Conservation (phyloP, 2,329 filamentous ascomycete species). For the Xylariaceae sp. region DNA sequence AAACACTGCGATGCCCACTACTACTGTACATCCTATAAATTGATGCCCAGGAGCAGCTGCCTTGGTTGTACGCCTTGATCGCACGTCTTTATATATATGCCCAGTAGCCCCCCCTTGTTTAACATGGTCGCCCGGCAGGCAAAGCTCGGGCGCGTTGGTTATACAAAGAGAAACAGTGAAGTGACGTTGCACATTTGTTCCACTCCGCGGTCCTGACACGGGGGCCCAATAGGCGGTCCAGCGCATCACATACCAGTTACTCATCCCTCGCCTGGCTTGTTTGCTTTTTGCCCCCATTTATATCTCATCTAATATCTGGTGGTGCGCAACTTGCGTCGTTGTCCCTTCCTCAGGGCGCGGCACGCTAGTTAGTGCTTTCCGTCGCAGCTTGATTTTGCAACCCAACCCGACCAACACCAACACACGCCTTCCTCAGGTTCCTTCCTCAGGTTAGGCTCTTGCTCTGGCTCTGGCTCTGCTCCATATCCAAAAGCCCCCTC, state of each 20-base stretch:
- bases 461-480: slow-evolving; percentile 6
- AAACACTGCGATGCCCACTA: not conserved
- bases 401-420: slow-evolving; percentile 10
- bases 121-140: too few species aligned
- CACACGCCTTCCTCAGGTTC: slow-evolving; percentile 15
- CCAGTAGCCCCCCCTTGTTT: slow-evolving; percentile 1
- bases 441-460: slow-evolving; percentile 7
- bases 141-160: too few species aligned
- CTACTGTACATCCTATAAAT: not conserved
- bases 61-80: too few species aligned
- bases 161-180: not conserved
- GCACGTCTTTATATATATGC: too few species aligned
- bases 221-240: not conserved
- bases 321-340: too few species aligned
- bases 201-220: not conserved
- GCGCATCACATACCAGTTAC: not conserved
- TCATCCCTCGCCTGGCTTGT: not conserved
- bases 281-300: not conserved
- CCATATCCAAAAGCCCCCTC: slow-evolving; percentile 8
- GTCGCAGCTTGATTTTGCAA: too few species aligned
- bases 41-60: not conserved
- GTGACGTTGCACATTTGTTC: not conserved
- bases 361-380: too few species aligned
- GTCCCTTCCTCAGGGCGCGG: not conserved
- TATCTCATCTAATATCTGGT: too few species aligned